phyloP scores from a whole-genome alignment of 2,329 filamentous ascomycete genomes.

The Penicillium sp. region DNA sequence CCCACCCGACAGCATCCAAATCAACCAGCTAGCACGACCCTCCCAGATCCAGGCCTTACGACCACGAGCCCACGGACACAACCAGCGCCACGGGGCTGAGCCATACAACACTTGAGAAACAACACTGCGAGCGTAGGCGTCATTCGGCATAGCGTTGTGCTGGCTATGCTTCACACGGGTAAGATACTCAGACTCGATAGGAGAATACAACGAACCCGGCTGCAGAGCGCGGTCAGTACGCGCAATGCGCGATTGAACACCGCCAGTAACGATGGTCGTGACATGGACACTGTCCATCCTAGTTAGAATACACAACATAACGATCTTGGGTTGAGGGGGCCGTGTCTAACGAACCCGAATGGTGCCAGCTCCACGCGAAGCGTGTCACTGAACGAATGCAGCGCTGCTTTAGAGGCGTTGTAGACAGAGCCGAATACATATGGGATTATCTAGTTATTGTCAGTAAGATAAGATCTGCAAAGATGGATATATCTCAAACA shows the following conservation, averaged over 20 bases:
- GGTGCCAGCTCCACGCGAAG: conserved; percentile 57
- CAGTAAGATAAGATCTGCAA: not conserved
- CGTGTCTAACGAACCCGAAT: conserved; percentile 32
- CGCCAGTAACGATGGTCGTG: conserved; percentile 57
- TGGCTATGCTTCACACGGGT: conserved; percentile 54
- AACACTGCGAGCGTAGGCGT: conserved; percentile 54
- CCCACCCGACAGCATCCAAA: conserved; percentile 50
- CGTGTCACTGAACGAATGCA: conserved; percentile 58
- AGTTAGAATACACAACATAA: not conserved
- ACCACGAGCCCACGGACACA: conserved; percentile 48
- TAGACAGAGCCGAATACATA: conserved; percentile 50
- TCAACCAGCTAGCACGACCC: conserved; percentile 50
- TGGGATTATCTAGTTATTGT: conserved; percentile 33
- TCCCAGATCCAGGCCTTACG: conserved; percentile 45
- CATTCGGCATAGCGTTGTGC: conserved; percentile 50
- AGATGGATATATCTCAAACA: conserved; percentile 1
- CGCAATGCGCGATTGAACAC: conserved; percentile 58
- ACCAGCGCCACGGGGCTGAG: conserved; percentile 45
- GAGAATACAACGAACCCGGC: conserved; percentile 50
- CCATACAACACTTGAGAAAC: conserved; percentile 52
- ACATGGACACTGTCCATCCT: conserved; percentile 45
- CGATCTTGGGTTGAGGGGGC: not conserved
- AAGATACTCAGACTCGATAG: conserved; percentile 52
- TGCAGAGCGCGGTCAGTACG: conserved; percentile 49
- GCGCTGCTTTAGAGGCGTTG: conserved; percentile 58